Conservation (phyloP, 2,329 filamentous ascomycete genomes). For the Cercospora zeina region DNA sequence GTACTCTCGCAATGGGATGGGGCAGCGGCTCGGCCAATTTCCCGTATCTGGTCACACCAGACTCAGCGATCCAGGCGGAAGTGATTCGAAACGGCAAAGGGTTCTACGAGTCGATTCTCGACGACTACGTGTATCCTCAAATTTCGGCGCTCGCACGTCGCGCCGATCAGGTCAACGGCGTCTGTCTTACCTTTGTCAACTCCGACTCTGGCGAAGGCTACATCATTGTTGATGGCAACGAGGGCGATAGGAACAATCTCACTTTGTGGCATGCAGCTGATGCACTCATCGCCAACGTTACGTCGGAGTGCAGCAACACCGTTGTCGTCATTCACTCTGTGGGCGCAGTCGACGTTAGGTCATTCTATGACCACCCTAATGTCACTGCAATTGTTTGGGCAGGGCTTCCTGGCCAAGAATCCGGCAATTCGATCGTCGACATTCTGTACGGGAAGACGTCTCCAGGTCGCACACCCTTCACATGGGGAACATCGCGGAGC, state of each 20-base stretch:
- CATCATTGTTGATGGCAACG: slow-evolving; percentile 36
- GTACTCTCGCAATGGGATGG: slow-evolving; percentile 65
- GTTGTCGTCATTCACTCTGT: slow-evolving; percentile 37
- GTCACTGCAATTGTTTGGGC: slow-evolving; percentile 38
- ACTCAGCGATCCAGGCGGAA: slow-evolving; percentile 67
- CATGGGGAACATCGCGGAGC: background rate
- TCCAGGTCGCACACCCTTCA: slow-evolving; percentile 31
- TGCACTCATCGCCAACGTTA: slow-evolving; percentile 34
- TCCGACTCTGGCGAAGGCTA: slow-evolving; percentile 33
- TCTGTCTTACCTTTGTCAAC: slow-evolving; percentile 41
- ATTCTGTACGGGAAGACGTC: slow-evolving; percentile 37
- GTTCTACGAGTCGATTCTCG: slow-evolving; percentile 61
- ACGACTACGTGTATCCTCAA: slow-evolving; percentile 58
- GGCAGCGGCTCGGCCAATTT: slow-evolving; percentile 56
- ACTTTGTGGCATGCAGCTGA: slow-evolving; percentile 31
- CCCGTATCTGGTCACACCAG: slow-evolving; percentile 65
- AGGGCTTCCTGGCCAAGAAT: slow-evolving; percentile 38
- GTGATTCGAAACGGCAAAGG: slow-evolving; percentile 61
- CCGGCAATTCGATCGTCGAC: slow-evolving; percentile 33
- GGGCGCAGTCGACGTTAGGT: slow-evolving; percentile 34
- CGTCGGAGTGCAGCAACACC: slow-evolving; percentile 41
- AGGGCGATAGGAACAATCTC: slow-evolving; percentile 34
- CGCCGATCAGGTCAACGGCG: slow-evolving; percentile 47
- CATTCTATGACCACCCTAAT: slow-evolving; percentile 37
- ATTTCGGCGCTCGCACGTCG: slow-evolving; percentile 55